These are phyloP conservation scores for Cenchrus purpureus DNA, from an alignment of 176 grass and related monocot species.

Conservation along the genomic window DNA sequence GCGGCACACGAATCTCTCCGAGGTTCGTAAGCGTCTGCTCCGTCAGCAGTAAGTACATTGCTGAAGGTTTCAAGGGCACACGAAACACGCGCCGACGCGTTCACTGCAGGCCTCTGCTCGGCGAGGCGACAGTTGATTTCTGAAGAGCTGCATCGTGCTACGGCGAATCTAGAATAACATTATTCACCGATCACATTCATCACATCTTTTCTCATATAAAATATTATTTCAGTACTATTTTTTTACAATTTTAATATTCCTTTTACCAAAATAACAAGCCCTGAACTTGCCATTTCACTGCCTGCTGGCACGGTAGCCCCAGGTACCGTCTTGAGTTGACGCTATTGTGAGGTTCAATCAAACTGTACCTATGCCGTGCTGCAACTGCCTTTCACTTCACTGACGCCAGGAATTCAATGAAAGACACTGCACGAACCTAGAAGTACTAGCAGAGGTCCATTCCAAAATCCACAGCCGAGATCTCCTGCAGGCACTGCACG, in stretches of 20 bases:
- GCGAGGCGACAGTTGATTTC: not conserved
- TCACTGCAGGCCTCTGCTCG: not conserved
- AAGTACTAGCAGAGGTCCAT: not conserved
- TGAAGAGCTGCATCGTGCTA: not conserved
- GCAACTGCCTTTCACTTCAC: too few species aligned
- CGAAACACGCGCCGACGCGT: not conserved
- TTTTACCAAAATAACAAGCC: too few species aligned
- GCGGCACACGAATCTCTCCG: not conserved
- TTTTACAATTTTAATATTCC: too few species aligned
- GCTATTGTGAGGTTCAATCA: slow-evolving; percentile 1
- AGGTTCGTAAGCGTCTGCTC: not conserved
- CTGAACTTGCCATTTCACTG: too few species aligned
- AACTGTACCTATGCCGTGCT: not conserved
- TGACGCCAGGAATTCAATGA: not conserved
- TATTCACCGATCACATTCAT: too few species aligned
- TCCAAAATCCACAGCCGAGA: not conserved
- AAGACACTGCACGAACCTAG: too few species aligned
- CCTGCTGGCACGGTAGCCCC: too few species aligned
- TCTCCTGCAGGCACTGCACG: not conserved
- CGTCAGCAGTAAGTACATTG: not conserved
- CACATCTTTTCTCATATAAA: too few species aligned
- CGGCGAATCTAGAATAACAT: too few species aligned
- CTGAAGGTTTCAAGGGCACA: not conserved
- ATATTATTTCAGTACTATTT: too few species aligned
- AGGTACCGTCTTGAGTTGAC: not conserved